These are phyloP conservation scores for Claviceps arundinis DNA, from an alignment of 2,329 filamentous ascomycete genomes.

Conservation along the genomic window DNA sequence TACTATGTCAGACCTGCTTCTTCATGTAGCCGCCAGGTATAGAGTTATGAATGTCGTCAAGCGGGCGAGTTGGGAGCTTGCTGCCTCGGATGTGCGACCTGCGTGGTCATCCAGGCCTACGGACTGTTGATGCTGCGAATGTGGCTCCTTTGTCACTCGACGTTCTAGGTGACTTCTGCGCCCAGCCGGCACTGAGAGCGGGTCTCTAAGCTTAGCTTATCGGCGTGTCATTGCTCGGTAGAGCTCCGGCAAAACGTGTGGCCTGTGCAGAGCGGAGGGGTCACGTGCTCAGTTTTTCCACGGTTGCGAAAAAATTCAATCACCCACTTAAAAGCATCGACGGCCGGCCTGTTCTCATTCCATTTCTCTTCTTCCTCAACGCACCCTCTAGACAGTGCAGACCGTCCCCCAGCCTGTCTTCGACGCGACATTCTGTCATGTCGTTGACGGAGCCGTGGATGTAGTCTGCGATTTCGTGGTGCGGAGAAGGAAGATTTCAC, in stretches of 20 bases:
- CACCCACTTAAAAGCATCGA: not conserved
- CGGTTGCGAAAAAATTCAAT: no score
- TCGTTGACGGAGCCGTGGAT: slow-evolving; percentile 44
- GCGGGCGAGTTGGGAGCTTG: not conserved
- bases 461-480: slow-evolving; percentile 44
- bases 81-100: slow-evolving; percentile 1
- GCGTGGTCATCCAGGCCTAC: not conserved
- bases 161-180: not conserved
- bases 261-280: no score
- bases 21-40: not conserved
- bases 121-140: not conserved
- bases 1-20: not conserved
- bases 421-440: slow-evolving; percentile 56
- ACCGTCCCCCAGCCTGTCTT: slow-evolving; percentile 48
- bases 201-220: not conserved
- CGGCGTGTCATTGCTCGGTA: slow-evolving; percentile 6
- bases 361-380: slow-evolving; percentile 38
- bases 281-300: no score
- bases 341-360: not conserved
- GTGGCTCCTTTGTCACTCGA: not conserved
- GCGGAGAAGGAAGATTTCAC: slow-evolving; percentile 34
- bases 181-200: not conserved
- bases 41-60: no score
- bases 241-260: slow-evolving; percentile 6
- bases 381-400: slow-evolving; percentile 82